Evolutionary conservation across 768 basidiomycete genomes (phyloP), one percentile per base, ranked within the genome.

Genomic region (Asterophora lycoperdoides): DNA sequence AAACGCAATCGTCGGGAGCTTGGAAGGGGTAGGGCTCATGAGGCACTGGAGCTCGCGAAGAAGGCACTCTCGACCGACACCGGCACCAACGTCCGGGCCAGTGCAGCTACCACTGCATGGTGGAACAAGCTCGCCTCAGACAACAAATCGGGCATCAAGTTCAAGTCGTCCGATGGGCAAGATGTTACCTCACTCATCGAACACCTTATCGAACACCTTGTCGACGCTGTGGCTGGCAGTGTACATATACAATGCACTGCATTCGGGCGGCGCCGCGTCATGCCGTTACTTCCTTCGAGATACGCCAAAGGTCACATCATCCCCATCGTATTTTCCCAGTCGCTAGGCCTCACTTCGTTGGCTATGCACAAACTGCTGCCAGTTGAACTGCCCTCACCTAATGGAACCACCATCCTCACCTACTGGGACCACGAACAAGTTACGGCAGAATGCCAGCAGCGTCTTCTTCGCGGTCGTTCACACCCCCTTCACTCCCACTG

Each of bases 261-360:
- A 84, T 63, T 87, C 90, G 11, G 81, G 79, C 5, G 95, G 95
- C 2, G 95, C 81, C 72, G 80, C 0, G 72, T 92, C 53, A 83
- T 96, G 37, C 92, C 93, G 0, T 76, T 78, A 2, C 79, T 95
- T 51, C 91, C 5, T 78, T 84, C 48, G 83, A 88, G 57, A 67
- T 91, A 48, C 72, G 71, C 19, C 83, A 63, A 70, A 54, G 64
- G 72, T 1, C 77, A 77, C 14, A 74, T 69, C 29, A 74, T 68
- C 23, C 68, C 71, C 26, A 76, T 79, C 46, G 61, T 78, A 8
- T 73, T 73, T 10, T 71, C 74, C 2, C 73, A 74, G 49, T 78
- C 77, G 2, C 70, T n/a, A 62, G 64, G 11, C 63, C 70, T 10
- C 67, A 76, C 15, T 78, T 76, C 49, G 74, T 76, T 13, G 65